phyloP scores from a whole-genome alignment of 1,284 basidiomycete genomes.

The Marasmius tenuissimus region DNA sequence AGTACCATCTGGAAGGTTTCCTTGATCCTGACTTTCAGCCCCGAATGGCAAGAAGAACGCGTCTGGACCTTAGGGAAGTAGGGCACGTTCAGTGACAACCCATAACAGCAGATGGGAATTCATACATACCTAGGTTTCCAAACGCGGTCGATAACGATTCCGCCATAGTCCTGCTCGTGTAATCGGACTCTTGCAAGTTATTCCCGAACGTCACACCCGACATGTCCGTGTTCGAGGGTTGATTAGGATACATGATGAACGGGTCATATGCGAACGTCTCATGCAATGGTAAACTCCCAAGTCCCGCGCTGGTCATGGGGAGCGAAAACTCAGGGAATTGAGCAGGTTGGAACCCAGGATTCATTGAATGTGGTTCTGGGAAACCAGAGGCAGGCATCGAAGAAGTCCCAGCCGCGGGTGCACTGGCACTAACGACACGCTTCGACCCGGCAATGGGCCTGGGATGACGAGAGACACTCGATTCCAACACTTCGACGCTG shows the following conservation, averaged over 20 bases:
- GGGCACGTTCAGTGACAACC: too few relatives aligned
- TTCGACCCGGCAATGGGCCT: not conserved
- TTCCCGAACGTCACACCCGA: not conserved
- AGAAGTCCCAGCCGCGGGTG: not conserved
- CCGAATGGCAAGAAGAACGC: too few relatives aligned
- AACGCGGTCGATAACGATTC: not conserved
- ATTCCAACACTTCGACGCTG: not conserved
- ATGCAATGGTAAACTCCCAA: slow-evolving; percentile 11
- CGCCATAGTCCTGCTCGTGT: not conserved
- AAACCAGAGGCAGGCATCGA: too few relatives aligned
- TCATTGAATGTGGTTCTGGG: too few relatives aligned
- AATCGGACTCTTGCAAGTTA: not conserved
- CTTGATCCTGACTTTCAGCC: too few relatives aligned
- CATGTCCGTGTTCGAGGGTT: not conserved
- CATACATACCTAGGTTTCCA: not conserved
- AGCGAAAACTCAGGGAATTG: slow-evolving; percentile 1
- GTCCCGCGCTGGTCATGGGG: slow-evolving; percentile 10
- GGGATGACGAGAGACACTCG: not conserved
- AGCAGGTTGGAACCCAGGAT: not conserved
- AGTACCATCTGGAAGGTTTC: too few relatives aligned
- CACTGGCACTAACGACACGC: not conserved
- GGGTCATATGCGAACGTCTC: slow-evolving; percentile 2
- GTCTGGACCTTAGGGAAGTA: too few relatives aligned
- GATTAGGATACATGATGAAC: not conserved
- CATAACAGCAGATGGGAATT: not conserved